phyloP scores from a whole-genome alignment of 306 rosid species.

The Glycine tomentella region DNA sequence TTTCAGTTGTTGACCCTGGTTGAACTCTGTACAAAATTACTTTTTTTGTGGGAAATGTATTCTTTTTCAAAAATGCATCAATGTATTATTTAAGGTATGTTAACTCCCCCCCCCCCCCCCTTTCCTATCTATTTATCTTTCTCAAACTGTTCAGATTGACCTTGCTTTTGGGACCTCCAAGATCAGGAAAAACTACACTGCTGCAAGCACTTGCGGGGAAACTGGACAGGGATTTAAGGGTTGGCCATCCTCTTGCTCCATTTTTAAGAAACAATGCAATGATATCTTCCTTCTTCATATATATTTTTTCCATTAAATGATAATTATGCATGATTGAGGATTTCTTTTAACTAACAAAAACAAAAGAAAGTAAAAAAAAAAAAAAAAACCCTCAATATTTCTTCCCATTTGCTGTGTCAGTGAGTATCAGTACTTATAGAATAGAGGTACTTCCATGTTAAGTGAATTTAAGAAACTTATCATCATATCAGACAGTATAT shows the following conservation, averaged over 20 bases:
- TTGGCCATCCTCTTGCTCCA: constrained; percentile 27
- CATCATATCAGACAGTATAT: neutral
- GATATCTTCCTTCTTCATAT: neutral
- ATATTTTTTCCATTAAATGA: neutral
- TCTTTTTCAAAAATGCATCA: neutral
- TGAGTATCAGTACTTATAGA: neutral
- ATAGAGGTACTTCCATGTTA: neutral
- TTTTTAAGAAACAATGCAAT: constrained; percentile 8
- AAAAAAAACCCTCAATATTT: no score
- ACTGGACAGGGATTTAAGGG: constrained; percentile 62
- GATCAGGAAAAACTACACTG: constrained; percentile 68
- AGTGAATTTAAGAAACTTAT: neutral
- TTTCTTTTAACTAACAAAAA: neutral
- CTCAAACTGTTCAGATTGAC: constrained; percentile 52
- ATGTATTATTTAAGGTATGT: neutral
- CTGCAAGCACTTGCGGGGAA: constrained; percentile 64
- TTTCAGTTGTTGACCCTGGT: neutral
- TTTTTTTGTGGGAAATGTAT: neutral
- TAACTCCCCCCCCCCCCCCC: no score
- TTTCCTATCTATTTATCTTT: neutral
- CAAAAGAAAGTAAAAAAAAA: no score
- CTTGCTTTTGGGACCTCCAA: constrained; percentile 68
- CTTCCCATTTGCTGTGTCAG: neutral
- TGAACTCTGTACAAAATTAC: neutral
- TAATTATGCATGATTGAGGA: neutral